These are phyloP conservation scores for Eimeria necatrix DNA, from an alignment of 169 alveolate genomes.

Conservation along the genomic window DNA sequence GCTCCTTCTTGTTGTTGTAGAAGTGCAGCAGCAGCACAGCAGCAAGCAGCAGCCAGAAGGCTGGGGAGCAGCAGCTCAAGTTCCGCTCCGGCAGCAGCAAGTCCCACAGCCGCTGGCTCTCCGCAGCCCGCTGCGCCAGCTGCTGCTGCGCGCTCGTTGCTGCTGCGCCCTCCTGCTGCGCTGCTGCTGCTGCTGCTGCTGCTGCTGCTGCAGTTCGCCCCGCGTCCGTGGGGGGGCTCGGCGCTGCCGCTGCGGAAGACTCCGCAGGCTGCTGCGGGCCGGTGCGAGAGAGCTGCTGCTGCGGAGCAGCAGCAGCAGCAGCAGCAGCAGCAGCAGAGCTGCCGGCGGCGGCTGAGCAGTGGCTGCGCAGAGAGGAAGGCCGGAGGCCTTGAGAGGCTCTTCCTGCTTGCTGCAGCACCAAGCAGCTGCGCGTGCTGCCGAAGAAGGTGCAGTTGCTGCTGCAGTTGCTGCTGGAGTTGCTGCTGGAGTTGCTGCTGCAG, in stretches of 20 bases:
- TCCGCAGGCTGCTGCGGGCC: too few relatives aligned
- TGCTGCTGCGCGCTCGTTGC: not conserved
- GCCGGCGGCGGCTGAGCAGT: not conserved
- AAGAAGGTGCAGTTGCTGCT: not conserved
- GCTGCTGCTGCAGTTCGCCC: not conserved
- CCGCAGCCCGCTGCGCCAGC: not conserved
- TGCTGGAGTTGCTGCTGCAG: too few relatives aligned
- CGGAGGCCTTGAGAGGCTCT: not conserved
- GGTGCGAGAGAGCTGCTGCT: too few relatives aligned
- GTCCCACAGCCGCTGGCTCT: conserved; percentile 24
- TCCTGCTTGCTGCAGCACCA: not conserved
- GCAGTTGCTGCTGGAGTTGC: too few relatives aligned
- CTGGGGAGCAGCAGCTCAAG: not conserved
- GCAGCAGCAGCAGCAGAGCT: not conserved
- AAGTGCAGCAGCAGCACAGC: not conserved
- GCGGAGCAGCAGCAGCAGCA: not conserved
- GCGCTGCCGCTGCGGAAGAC: not conserved
- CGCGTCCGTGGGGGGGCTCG: not conserved
- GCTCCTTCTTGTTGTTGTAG: not conserved
- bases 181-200: not conserved
- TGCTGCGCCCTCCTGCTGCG: not conserved
- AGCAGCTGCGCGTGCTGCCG: not conserved
- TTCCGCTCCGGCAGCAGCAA: not conserved
- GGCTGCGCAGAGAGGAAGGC: too few relatives aligned
- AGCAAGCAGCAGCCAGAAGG: not conserved